Evolutionary conservation across 2,329 filamentous ascomycete genomes (phyloP).

Genomic region (Blastomyces silverae): DNA sequence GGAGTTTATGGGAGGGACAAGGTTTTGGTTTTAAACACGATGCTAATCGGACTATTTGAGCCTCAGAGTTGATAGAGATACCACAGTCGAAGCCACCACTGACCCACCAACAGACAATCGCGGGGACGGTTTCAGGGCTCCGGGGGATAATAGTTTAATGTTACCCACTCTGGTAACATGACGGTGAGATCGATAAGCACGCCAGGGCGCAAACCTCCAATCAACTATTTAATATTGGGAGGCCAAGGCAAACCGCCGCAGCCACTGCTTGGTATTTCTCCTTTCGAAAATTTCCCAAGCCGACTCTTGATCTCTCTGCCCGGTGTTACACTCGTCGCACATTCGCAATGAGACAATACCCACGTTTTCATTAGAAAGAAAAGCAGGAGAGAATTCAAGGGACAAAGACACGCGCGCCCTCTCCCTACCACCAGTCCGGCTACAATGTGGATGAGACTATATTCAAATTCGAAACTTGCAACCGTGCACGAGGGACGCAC

Average conservation of each 20-base stretch:
- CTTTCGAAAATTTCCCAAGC: neutral
- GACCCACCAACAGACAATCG: neutral
- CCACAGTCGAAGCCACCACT: neutral
- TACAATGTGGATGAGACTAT: neutral
- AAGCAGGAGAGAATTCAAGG: neutral
- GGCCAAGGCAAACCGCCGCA: neutral
- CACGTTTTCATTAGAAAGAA: neutral
- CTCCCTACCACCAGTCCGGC: neutral
- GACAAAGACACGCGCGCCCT: neutral
- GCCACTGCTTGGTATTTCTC: neutral
- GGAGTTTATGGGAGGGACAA: neutral
- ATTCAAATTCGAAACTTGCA: neutral
- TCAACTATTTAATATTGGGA: neutral
- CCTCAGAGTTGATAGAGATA: neutral
- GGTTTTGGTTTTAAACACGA: neutral
- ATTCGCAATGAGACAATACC: neutral
- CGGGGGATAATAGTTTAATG: neutral
- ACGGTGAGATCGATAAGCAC: neutral
- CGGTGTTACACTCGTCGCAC: neutral
- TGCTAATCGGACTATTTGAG: constrained; percentile 1
- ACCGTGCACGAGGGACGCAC: neutral
- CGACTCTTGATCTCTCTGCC: neutral
- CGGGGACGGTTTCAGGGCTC: neutral
- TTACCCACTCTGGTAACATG: neutral
- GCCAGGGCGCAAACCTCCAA: neutral